Base-by-base conservation (phyloP, 129 eudicot genomes). In the Lactuca sativa region DNA sequence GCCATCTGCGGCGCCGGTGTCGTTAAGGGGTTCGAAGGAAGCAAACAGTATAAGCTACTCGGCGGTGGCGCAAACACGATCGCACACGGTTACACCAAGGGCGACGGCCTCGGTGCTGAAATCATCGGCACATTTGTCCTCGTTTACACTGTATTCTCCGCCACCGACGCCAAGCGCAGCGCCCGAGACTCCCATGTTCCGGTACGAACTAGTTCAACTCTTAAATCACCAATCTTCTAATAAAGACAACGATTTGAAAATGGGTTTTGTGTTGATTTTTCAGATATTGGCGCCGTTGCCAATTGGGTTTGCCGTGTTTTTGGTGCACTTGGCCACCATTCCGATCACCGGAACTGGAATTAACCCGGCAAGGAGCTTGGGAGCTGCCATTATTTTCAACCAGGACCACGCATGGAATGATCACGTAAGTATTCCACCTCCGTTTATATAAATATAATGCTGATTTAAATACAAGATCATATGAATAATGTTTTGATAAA, bases 261-360 rank as follows among this genome's bases (percentile, higher is more conserved):
- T 53, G 59, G 17, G 58, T 30, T 25, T 15, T 56, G 61, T 66
- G 33, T 34, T 47, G 3, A 47, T n/a, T 9, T 15, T 74, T 41
- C 82, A 89, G 96, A 79, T 89, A 3, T 73, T 89, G 78, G 96
- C 96, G 11, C 96, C 96, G 4, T 71, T 89, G 85, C 96, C 96
- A 8, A 88, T 88, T 66, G 91, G 95, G 64, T 88, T 88, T 34
- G 95, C 95, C 0, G 95, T 88, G 72, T 85, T 88, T 78, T 63
- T 88, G 79, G 95, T 88, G 33, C 95, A 88, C 80, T 78, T 88
- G 89, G 95, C 91, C 0, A 88, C 95, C 16, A 88, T 88, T 47
- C 95, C 95, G 9, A 73, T 88, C 30, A 85, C 95, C 55, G 91
- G 95, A 64, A 88, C 95, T 3, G 95, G 93, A 34, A 86, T 88